These are phyloP conservation scores for Calocybe gambosa DNA, from an alignment of 1,284 basidiomycete genomes.

Conservation along the genomic window DNA sequence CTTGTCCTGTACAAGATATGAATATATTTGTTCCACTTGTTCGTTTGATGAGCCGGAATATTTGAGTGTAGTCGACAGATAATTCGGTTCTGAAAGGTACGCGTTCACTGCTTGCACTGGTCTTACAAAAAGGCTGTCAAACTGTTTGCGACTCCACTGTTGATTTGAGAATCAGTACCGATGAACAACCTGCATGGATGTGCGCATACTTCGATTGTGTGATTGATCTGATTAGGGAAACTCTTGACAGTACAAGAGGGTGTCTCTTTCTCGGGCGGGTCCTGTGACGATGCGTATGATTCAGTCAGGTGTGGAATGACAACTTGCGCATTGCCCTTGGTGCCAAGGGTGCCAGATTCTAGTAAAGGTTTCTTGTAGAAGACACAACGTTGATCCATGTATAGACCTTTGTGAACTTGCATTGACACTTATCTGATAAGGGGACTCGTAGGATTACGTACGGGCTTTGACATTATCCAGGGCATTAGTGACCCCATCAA, in stretches of 20 bases:
- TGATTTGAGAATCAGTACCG: slow-evolving; percentile 9
- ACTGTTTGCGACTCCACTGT: slow-evolving; percentile 94
- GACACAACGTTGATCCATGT: slow-evolving; percentile 99
- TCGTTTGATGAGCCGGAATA: slow-evolving; percentile 88
- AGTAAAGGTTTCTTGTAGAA: slow-evolving; percentile 96
- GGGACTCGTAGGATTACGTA: slow-evolving; percentile 33
- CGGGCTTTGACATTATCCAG: slow-evolving; percentile 96
- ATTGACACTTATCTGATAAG: background rate
- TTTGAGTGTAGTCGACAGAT: slow-evolving; percentile 86
- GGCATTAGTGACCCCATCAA: slow-evolving; percentile 99
- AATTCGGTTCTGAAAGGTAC: slow-evolving; percentile 96
- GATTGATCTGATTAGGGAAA: slow-evolving; percentile 98
- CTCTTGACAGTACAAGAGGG: slow-evolving; percentile 99
- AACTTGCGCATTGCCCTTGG: slow-evolving; percentile 98
- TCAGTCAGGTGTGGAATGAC: slow-evolving; percentile 95
- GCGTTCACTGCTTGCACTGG: slow-evolving; percentile 94
- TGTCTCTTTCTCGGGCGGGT: slow-evolving; percentile 97
- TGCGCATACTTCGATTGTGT: slow-evolving; percentile 85
- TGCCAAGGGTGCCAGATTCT: slow-evolving; percentile 97
- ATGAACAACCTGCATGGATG: background rate
- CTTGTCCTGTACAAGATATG: slow-evolving; percentile 88
- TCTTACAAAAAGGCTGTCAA: slow-evolving; percentile 92
- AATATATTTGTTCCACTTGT: slow-evolving; percentile 87
- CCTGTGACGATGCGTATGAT: slow-evolving; percentile 97
- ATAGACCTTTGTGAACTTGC: slow-evolving; percentile 59